Percentiles rank a stretch among this genome's conserved stretches.
phyloP scores from a whole-genome alignment of 176 grass and related monocot species.

The Carex kokanica region DNA sequence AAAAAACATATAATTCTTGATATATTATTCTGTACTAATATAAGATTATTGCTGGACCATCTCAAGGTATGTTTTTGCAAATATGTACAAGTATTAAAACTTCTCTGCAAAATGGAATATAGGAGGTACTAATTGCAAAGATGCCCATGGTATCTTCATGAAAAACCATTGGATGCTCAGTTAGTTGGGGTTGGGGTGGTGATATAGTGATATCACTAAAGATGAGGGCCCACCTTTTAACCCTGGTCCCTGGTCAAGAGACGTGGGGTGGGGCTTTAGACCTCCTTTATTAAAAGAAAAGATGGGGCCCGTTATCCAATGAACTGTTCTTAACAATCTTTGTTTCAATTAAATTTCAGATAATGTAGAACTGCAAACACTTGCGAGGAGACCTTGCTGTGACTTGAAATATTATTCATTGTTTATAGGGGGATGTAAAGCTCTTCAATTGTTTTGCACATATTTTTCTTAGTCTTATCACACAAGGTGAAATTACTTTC shows the following conservation, averaged over 20 bases:
- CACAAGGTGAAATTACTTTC: neutral
- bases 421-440: neutral
- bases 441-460: neutral
- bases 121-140: no score
- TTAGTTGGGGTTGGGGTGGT: no score
- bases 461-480: neutral
- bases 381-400: neutral
- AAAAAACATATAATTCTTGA: no score
- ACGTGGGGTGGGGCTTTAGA: neutral
- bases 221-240: no score
- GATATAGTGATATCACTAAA: no score
- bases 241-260: no score
- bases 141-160: no score
- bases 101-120: no score
- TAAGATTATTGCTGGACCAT: no score
- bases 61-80: neutral
- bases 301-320: neutral
- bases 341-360: constrained; percentile 12
- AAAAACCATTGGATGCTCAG: no score
- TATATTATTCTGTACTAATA: no score
- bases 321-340: neutral
- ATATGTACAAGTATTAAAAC: neutral
- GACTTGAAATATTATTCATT: neutral
- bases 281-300: neutral
- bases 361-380: constrained; percentile 1